phyloP scores from a whole-genome alignment of 345 rosid genomes.

The Draba incana region DNA sequence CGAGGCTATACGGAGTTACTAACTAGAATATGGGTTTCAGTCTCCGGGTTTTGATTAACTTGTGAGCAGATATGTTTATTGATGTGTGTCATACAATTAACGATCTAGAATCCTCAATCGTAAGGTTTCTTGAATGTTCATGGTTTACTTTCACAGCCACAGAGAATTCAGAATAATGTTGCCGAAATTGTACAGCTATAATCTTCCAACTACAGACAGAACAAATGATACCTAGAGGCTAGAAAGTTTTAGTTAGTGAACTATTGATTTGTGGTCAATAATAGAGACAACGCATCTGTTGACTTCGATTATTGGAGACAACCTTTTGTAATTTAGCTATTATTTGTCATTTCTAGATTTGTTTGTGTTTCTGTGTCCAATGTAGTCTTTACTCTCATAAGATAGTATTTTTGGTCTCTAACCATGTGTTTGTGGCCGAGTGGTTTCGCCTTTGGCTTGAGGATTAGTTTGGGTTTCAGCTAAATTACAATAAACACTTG shows the following conservation, averaged over 20 bases:
- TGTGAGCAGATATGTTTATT: too few relatives aligned
- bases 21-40: too few relatives aligned
- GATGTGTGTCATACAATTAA: not conserved
- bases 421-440: too few relatives aligned
- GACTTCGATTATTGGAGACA: conserved; percentile 28
- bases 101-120: not conserved
- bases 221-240: conserved; percentile 22
- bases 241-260: conserved; percentile 13
- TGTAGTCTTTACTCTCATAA: not conserved
- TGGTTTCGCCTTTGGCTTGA: too few relatives aligned
- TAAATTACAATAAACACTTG: too few relatives aligned
- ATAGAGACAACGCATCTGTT: conserved; percentile 34
- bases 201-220: conserved; percentile 9
- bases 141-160: not conserved
- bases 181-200: conserved; percentile 5
- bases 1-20: too few relatives aligned
- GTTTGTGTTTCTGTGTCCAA: conserved; percentile 21
- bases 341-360: conserved; percentile 21
- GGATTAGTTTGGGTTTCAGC: too few relatives aligned
- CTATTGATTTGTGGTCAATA: conserved; percentile 27
- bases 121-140: not conserved
- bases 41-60: too few relatives aligned
- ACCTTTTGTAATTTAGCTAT: conserved; percentile 31
- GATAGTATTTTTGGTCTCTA: too few relatives aligned
- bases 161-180: not conserved